phyloP scores from a whole-genome alignment of 768 basidiomycete species.

The Suillus hirtellus region DNA sequence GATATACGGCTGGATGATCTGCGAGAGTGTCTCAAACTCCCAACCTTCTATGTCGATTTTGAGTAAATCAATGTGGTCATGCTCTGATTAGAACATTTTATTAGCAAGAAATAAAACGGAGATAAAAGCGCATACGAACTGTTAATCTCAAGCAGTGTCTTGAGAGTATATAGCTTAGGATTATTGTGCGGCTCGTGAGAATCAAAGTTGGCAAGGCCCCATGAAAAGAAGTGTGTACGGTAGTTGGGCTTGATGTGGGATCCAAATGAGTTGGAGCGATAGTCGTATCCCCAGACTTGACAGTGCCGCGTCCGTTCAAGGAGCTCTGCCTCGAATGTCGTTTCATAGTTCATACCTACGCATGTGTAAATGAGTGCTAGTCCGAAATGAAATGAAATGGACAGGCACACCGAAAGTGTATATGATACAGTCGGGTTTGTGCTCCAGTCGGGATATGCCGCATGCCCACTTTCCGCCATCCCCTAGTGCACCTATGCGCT shows the following conservation, averaged over 20 bases:
- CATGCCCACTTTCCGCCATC: conserved; percentile 76
- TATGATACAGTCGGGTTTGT: conserved; percentile 57
- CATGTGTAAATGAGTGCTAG: background rate
- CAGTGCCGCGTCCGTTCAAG: conserved; percentile 49
- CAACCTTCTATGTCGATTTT: conserved; percentile 51
- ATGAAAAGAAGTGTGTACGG: conserved; percentile 45
- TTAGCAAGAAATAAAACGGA: background rate
- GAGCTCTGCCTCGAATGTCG: conserved; percentile 63
- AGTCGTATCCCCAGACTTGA: conserved; percentile 65
- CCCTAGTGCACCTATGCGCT: conserved; percentile 50
- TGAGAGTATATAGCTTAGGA: conserved; percentile 46
- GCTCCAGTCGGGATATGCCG: conserved; percentile 53
- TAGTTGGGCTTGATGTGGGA: conserved; percentile 33
- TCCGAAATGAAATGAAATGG: background rate
- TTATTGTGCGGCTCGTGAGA: conserved; percentile 32
- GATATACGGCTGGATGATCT: conserved; percentile 40
- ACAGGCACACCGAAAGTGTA: conserved; percentile 56
- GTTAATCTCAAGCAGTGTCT: conserved; percentile 44
- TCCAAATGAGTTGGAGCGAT: conserved; percentile 35
- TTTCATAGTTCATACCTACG: conserved; percentile 55
- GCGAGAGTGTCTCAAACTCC: conserved; percentile 45
- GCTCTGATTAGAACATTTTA: conserved; percentile 22
- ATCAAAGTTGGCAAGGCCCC: conserved; percentile 41
- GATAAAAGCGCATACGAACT: conserved; percentile 26
- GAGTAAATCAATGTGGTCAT: conserved; percentile 40